Base-by-base conservation (phyloP, 441 rosid species). In the Adansonia rubrostipa region DNA sequence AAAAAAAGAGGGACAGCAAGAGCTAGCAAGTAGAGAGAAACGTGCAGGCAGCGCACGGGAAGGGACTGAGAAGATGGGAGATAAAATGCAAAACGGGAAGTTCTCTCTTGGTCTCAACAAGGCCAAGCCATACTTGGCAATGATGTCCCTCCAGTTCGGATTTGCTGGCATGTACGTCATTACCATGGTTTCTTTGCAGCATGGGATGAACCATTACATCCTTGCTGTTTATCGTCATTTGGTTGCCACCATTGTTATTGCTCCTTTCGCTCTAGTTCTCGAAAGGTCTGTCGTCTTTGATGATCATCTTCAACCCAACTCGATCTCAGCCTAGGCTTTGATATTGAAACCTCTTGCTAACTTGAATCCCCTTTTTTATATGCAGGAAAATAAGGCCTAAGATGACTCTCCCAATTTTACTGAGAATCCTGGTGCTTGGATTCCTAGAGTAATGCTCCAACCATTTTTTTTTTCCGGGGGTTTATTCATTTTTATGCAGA, bases 81-180 rank as follows among this genome's bases (percentile, higher is more conserved):
- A 24, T 24, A 24, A 24, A 36, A 36, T 36, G 40, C 40, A 36
- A 36, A 36, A 36, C 40, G 40, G 40, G 9, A 58, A 57, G 72
- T 24, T 63, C 33, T 73, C 77, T 57, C 44, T 3, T 83, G 63
- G 51, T 82, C 50, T 61, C 63, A 66, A 57, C 56, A 85, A 75
- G 62, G 78, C 80, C 36, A 96, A 91, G 42, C 95, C 97, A 24
- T 96, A 90, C 87, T 48, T 92, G 81, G 91, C 93, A n/a, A 93
- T 96, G 85, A 79, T 90, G 65, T 86, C 88, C 54, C 85, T 96
- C 78, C 99, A 93, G 58, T 89, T 96, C 80, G 99, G 99, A 7
- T 93, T 85, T 75, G 92, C 98, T 0, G 99, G 99, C 77, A 88
- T 92, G 97, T 95, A 91, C 76, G 87, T 95, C 14, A 83, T 95